These are phyloP conservation scores for Arctostaphylos glauca DNA, from an alignment of 148 eudicot genomes.

Conservation along the genomic window DNA sequence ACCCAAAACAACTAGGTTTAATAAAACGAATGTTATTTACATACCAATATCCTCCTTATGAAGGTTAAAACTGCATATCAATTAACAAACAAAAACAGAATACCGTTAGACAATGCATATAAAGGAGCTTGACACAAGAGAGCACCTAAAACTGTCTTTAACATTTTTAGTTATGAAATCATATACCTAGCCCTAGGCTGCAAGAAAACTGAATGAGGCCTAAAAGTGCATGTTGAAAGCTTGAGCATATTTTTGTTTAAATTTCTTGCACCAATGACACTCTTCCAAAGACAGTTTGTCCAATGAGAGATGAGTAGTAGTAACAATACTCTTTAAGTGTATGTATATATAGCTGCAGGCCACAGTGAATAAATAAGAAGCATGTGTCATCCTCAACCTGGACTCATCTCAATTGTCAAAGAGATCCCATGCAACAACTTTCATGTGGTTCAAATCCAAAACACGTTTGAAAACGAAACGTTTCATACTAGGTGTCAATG, in stretches of 20 bases:
- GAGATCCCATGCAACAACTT: neutral
- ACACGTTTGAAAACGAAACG: neutral
- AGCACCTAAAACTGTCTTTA: neutral
- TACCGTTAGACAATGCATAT: neutral
- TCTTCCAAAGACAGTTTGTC: neutral
- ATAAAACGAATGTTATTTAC: neutral
- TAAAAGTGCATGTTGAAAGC: slow-evolving; percentile 20
- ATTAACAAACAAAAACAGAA: slow-evolving; percentile 7
- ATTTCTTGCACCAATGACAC: slow-evolving; percentile 2
- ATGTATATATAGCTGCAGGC: slow-evolving; percentile 9
- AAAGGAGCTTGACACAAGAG: neutral
- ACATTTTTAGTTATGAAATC: neutral
- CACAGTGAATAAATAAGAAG: neutral
- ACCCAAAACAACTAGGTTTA: neutral
- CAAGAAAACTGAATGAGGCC: slow-evolving; percentile 14
- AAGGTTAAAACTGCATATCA: slow-evolving; percentile 27
- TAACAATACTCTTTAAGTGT: slow-evolving; percentile 6
- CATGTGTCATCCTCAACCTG: slow-evolving; percentile 10
- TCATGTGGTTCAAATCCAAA: too few relatives aligned
- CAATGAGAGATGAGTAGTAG: neutral
- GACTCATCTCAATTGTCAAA: slow-evolving; percentile 11
- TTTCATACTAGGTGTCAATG: slow-evolving; percentile 14
- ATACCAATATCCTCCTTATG: slow-evolving; percentile 29
- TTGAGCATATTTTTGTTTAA: slow-evolving; percentile 20
- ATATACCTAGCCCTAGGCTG: slow-evolving; percentile 32